Evolutionary conservation across 768 basidiomycete genomes (phyloP).

Genomic region (Rhizopogon salebrosus): DNA sequence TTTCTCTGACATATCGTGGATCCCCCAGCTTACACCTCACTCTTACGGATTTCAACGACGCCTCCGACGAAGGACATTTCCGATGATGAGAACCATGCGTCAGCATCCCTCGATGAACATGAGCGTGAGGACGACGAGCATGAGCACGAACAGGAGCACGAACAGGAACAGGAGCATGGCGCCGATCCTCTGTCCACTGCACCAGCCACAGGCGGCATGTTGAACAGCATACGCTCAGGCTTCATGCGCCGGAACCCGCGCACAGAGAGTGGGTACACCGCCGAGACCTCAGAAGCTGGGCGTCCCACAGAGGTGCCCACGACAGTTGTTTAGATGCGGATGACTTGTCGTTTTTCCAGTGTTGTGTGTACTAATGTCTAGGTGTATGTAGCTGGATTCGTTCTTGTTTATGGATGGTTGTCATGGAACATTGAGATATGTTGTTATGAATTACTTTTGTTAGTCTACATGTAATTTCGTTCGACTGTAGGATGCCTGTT

Average conservation of each 20-base stretch:
- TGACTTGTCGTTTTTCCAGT: neutral
- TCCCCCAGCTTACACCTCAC: slow-evolving; percentile 74
- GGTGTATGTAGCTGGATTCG: neutral
- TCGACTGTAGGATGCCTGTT: neutral
- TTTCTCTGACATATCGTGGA: slow-evolving; percentile 1
- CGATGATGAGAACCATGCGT: slow-evolving; percentile 23
- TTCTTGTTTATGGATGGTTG: neutral
- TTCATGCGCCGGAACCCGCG: slow-evolving; percentile 21
- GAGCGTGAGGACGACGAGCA: slow-evolving; percentile 11
- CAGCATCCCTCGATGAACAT: slow-evolving; percentile 22
- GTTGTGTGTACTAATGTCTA: neutral
- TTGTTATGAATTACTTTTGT: neutral
- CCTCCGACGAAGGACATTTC: slow-evolving; percentile 43
- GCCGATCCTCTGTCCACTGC: slow-evolving; percentile 9
- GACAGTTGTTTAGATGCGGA: neutral
- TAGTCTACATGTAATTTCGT: neutral
- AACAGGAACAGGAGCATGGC: slow-evolving; percentile 13
- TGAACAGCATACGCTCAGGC: slow-evolving; percentile 20
- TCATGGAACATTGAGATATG: neutral
- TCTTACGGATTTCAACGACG: slow-evolving; percentile 74
- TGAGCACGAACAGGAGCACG: slow-evolving; percentile 7
- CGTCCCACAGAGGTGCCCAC: slow-evolving; percentile 11
- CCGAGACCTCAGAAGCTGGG: slow-evolving; percentile 20
- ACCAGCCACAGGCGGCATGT: slow-evolving; percentile 12
- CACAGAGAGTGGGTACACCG: slow-evolving; percentile 11